Percentiles rank a stretch among this genome's conserved stretches.
These are phyloP conservation scores for Hirsutella minnesotensis DNA, from an alignment of 2,329 filamentous ascomycete species.

Conservation along the genomic window DNA sequence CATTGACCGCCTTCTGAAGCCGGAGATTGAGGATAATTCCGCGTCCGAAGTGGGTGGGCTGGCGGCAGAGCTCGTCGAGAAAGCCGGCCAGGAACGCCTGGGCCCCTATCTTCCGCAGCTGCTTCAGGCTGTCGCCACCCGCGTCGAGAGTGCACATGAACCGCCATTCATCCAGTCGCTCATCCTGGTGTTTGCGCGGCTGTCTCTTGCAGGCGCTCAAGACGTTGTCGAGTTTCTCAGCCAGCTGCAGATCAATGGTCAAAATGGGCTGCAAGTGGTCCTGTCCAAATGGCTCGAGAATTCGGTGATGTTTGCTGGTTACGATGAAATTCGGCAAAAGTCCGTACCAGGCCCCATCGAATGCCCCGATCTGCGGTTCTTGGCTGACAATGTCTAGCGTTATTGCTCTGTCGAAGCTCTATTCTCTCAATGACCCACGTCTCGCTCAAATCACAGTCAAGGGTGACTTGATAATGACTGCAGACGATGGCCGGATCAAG, in stretches of 20 bases:
- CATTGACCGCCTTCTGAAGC: slow-evolving; percentile 79
- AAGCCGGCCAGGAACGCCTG: slow-evolving; percentile 80
- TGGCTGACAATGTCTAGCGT: slow-evolving; percentile 46
- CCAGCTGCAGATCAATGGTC: slow-evolving; percentile 66
- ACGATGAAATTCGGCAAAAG: slow-evolving; percentile 96
- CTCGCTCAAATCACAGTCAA: slow-evolving; percentile 73
- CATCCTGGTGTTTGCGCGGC: slow-evolving; percentile 85
- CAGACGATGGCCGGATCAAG: slow-evolving; percentile 71
- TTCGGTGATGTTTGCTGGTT: slow-evolving; percentile 93
- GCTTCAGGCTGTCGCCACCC: slow-evolving; percentile 74
- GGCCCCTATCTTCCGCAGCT: slow-evolving; percentile 85
- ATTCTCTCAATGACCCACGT: slow-evolving; percentile 72
- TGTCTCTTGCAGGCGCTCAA: slow-evolving; percentile 72
- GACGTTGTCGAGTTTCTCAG: slow-evolving; percentile 90
- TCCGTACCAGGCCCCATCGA: slow-evolving; percentile 29
- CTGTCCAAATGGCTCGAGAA: slow-evolving; percentile 95
- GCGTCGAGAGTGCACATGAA: slow-evolving; percentile 70
- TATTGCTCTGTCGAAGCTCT: slow-evolving; percentile 85
- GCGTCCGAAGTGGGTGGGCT: slow-evolving; percentile 93
- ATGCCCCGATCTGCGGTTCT: not conserved
- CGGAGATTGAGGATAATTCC: slow-evolving; percentile 78
- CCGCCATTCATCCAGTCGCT: slow-evolving; percentile 91
- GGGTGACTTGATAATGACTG: slow-evolving; percentile 76
- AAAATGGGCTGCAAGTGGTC: slow-evolving; percentile 80
- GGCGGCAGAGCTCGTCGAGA: slow-evolving; percentile 89